Percentiles rank a stretch among this genome's conserved stretches.
phyloP scores from a whole-genome alignment of 2,329 filamentous ascomycete genomes.

The Bipolaris victoriae region DNA sequence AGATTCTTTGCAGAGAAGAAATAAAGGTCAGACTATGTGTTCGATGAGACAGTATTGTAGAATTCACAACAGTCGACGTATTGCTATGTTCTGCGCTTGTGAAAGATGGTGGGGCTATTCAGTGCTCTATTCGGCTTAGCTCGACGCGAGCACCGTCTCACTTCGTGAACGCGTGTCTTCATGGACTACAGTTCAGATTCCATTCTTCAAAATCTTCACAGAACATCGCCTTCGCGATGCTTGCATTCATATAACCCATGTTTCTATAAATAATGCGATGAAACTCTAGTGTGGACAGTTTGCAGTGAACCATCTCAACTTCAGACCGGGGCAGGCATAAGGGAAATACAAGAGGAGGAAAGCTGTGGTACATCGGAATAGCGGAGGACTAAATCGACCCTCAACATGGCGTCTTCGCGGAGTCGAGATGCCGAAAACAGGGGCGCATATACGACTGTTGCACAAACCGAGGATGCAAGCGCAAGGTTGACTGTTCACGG shows the following conservation, averaged over 20 bases:
- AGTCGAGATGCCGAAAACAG: conserved; percentile 21
- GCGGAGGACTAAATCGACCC: neutral
- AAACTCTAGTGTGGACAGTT: neutral
- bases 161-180: conserved; percentile 16
- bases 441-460: conserved; percentile 42
- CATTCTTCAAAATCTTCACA: neutral
- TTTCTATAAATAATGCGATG: neutral
- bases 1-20: conserved; percentile 47
- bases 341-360: neutral
- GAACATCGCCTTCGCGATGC: neutral
- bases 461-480: conserved; percentile 37
- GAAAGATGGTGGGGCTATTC: conserved; percentile 18
- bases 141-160: conserved; percentile 13
- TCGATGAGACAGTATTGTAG: neutral
- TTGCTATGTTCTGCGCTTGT: neutral
- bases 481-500: conserved; percentile 25
- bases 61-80: neutral
- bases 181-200: neutral
- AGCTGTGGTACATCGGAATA: neutral
- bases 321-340: neutral
- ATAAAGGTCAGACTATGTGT: neutral
- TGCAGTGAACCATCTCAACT: neutral
- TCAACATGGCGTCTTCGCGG: conserved; percentile 33
- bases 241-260: neutral
- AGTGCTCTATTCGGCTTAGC: conserved; percentile 15